Evolutionary conservation across 495 filamentous ascomycete species (phyloP), one percentile per base, ranked within the genome.

Genomic region (Tuber umbilicatum): DNA sequence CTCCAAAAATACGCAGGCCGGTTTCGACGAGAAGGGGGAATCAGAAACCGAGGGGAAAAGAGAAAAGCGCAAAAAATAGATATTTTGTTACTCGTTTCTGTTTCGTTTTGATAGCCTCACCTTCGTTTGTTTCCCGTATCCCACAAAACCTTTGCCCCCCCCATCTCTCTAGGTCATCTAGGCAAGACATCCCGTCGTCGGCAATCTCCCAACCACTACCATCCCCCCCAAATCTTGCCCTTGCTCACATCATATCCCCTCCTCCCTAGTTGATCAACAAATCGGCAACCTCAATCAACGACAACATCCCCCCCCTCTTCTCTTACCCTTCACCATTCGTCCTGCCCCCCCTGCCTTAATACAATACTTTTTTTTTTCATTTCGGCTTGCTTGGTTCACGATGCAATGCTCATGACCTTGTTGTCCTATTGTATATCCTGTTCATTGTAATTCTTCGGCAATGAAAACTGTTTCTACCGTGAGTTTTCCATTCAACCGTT

Each of bases 401-500:
- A 79, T 73, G 77, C 76, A 45, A 79, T 79, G 76, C 77, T 79
- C 60, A 81, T 81, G 80, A 81, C 68, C 76, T 70, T 75, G 45
- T 74, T 71, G 39, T 68, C 43, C 68, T 73, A 69, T 68, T 81
- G 73, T 78, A 70, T 75, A 76, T 75, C 73, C 74, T 71, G 74
- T 74, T 74, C 78, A 73, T 78, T 73, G 78, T 79, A 78, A 75
- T 78, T 72, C 69, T 70, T 73, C 73, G 68, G 75, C 81, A 79
- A 90, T 90, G 88, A 88, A 89, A 86, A 86, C 88, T 60, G 84
- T 90, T 83, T 88, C 88, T 80, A 89, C 87, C 85, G 88, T 90
- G 86, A 88, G 88, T 89, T 70, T 76, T 31, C 45, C 23, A 35
- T 27, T 69, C 42, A 4, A 40, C 19, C 38, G 17, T 50, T 21